phyloP scores from a whole-genome alignment of 106 monocot genomes.

The Chionographis japonica region DNA sequence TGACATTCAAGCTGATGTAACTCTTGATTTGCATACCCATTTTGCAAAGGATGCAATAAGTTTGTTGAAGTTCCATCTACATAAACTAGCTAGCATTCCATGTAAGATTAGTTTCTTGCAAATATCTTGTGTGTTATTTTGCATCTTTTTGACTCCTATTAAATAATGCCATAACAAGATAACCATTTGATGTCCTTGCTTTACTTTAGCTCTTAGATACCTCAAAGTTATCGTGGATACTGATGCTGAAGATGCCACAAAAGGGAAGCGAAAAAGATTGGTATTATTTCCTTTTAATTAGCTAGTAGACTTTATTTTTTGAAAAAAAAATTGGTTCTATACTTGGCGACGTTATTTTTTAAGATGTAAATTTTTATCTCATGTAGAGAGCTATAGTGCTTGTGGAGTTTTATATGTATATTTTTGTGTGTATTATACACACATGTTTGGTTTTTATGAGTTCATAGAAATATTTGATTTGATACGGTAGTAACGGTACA shows the following conservation, averaged over 20 bases:
- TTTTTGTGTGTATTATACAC: too few relatives aligned
- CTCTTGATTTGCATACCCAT: constrained; percentile 56
- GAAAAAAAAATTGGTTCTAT: background rate
- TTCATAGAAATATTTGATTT: too few relatives aligned
- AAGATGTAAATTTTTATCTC: too few relatives aligned
- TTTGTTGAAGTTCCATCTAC: constrained; percentile 55
- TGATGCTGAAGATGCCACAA: constrained; percentile 34
- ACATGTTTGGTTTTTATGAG: too few relatives aligned
- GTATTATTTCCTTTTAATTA: constrained; percentile 19
- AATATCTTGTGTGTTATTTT: background rate
- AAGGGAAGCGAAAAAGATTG: constrained; percentile 45
- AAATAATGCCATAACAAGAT: background rate
- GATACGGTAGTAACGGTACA: too few relatives aligned
- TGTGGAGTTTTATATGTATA: too few relatives aligned
- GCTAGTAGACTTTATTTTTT: background rate
- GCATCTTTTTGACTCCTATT: background rate
- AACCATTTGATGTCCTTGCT: constrained; percentile 5
- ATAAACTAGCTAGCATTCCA: constrained; percentile 53
- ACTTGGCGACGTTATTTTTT: background rate
- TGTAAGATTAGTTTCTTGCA: constrained; percentile 26
- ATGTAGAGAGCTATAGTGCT: too few relatives aligned
- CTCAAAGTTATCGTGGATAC: constrained; percentile 58
- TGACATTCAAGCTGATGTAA: constrained; percentile 20
- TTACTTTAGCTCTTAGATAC: constrained; percentile 36
- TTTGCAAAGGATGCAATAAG: constrained; percentile 37